Evolutionary conservation across 1,284 basidiomycete genomes (phyloP).

Genomic region (Leccinum holopus): DNA sequence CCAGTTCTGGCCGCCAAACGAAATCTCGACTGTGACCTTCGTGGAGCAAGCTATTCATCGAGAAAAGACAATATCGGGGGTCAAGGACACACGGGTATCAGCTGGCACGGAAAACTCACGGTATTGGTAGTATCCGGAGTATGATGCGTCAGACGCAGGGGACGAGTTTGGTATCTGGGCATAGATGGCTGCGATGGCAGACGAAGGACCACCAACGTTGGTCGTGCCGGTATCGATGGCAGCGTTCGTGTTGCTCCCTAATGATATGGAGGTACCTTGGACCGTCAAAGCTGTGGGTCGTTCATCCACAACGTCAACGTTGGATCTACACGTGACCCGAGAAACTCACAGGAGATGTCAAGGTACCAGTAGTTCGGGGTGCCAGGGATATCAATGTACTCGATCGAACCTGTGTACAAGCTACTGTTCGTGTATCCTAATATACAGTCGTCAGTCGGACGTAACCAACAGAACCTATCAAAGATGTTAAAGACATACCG

Average conservation of each 20-base stretch:
- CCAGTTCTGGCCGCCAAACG: conserved; percentile 49
- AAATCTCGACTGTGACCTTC: conserved; percentile 30
- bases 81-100: neutral
- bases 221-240: conserved; percentile 47
- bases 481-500: conserved; percentile 17
- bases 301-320: conserved; percentile 3
- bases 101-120: conserved; percentile 18
- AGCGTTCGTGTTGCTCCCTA: conserved; percentile 22
- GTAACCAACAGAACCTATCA: neutral
- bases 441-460: conserved; percentile 10
- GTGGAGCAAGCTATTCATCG: conserved; percentile 23
- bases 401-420: conserved; percentile 40
- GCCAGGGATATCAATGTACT: conserved; percentile 35
- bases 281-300: conserved; percentile 29
- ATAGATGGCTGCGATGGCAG: conserved; percentile 37
- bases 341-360: conserved; percentile 25
- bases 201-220: conserved; percentile 38
- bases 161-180: conserved; percentile 37
- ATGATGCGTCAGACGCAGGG: conserved; percentile 24
- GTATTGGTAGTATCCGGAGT: conserved; percentile 34
- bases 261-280: conserved; percentile 29
- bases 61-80: neutral
- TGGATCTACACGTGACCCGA: neutral
- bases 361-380: conserved; percentile 32
- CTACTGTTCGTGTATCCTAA: conserved; percentile 42